Base-by-base conservation (phyloP, 495 filamentous ascomycete genomes). In the Daldinia vernicosa region DNA sequence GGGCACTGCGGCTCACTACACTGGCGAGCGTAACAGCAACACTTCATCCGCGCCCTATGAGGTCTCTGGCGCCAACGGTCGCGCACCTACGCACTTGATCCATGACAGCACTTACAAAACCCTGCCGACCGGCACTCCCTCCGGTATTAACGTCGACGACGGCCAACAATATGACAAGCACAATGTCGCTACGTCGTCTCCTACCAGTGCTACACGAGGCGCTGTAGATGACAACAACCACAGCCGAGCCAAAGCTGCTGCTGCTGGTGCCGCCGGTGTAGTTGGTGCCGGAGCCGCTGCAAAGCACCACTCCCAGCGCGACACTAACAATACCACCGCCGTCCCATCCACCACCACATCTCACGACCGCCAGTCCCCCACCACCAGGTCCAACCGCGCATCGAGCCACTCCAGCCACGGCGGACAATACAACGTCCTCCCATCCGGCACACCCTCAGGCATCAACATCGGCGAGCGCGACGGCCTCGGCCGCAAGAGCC, bases 361-460 rank as follows among this genome's bases (percentile, higher is more conserved):
- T 12, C 64, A 39, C 63, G 35, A 30, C 22, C 9, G 28, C 3
- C 63, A 63, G 33, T 32, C 45, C 7, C 32, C 15, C 12, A 28
- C 54, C 9, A 22, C 39, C 9, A 19, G 56, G 1, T 14, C 32
- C 24, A 39, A 63, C 14, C 61, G 74, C 19, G 50, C 32, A 5
- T 75, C 68, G 5, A 57, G 43, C 14, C 72, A 71, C 17, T 69
- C 68, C 15, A 65, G 66, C 37, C 69, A 70, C 17, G 65, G 70
- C 30, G 75, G 68, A 1, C 66, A 75, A 26, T 76, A 80, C 63
- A 76, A 77, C 35, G 71, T 74, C 1, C 70, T 79, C 1, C 19
- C 79, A 1, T 74, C 78, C 0, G 76, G 77, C 14, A 79, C 71
- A 1, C 69, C 75, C 4, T 78, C 77, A 3, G 77, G 72, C 4